A percentile compares a stretch with the other conserved stretches of the same genome.
Conservation (phyloP, 257 asterid genomes). For the Thymus mandschuricus region DNA sequence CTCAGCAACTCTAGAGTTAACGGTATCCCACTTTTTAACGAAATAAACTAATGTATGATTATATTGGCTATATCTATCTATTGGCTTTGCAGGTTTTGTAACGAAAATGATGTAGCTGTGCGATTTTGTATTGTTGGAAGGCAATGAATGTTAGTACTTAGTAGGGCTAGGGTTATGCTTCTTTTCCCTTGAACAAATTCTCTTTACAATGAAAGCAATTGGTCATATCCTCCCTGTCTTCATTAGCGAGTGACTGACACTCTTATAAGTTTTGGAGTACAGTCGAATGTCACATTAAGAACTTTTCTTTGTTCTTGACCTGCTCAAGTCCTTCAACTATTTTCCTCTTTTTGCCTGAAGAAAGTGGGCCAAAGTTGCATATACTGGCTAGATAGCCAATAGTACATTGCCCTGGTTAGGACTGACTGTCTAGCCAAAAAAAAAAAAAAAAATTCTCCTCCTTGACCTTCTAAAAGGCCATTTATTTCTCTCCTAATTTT, state of each 20-base stretch:
- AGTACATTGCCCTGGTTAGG: constrained; percentile 1
- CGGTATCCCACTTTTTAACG: neutral
- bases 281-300: neutral
- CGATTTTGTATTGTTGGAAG: neutral
- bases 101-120: neutral
- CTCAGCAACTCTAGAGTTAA: neutral
- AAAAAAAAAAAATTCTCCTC: neutral
- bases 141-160: neutral
- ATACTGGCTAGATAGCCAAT: neutral
- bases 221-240: neutral
- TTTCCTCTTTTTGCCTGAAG: neutral
- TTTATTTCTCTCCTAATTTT: no score
- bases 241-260: neutral
- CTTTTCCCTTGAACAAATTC: neutral
- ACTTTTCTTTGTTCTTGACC: neutral
- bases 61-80: neutral
- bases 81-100: neutral
- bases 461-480: neutral
- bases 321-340: neutral
- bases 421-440: neutral
- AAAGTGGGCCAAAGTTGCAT: neutral
- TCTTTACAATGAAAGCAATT: neutral
- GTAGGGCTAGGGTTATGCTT: no score
- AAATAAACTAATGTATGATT: neutral
- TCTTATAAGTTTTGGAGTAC: neutral